Evolutionary conservation across 2,329 filamentous ascomycete genomes (phyloP).

Genomic region (Fusarium musae): DNA sequence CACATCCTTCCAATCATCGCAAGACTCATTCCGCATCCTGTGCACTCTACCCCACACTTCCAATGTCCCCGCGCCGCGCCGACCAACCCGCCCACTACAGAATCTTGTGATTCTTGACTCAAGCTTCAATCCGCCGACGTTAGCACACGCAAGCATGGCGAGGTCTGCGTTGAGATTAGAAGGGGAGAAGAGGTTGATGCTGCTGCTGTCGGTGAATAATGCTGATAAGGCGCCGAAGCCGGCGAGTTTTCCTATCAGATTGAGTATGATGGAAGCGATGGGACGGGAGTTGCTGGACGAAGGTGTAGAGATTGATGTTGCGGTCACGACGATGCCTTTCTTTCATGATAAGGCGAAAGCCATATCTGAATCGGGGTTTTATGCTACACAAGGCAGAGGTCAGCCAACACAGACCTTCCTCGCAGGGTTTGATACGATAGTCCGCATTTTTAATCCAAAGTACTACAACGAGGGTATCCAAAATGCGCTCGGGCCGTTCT

Average conservation of each 20-base stretch:
- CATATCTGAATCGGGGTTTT: slow-evolving; percentile 61
- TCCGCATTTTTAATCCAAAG: slow-evolving; percentile 76
- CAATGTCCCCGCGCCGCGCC: slow-evolving; percentile 30
- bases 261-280: slow-evolving; percentile 78
- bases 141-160: slow-evolving; percentile 69
- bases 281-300: slow-evolving; percentile 62
- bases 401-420: slow-evolving; percentile 71
- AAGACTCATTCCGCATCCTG: slow-evolving; percentile 57
- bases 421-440: slow-evolving; percentile 80
- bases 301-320: slow-evolving; percentile 67
- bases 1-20: slow-evolving; percentile 56
- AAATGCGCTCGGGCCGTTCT: slow-evolving; percentile 69
- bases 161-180: slow-evolving; percentile 54
- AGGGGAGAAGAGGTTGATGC: slow-evolving; percentile 55
- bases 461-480: slow-evolving; percentile 70
- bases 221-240: slow-evolving; percentile 75
- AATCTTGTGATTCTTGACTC: slow-evolving; percentile 71
- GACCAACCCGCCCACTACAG: slow-evolving; percentile 29
- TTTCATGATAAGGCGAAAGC: slow-evolving; percentile 77
- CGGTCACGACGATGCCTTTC: slow-evolving; percentile 76
- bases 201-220: slow-evolving; percentile 72
- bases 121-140: slow-evolving; percentile 75
- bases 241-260: slow-evolving; percentile 72
- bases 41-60: slow-evolving; percentile 51
- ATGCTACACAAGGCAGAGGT: slow-evolving; percentile 37